Conservation (phyloP, 2,329 filamentous ascomycete species). For the Sarocladium brachiariae region DNA sequence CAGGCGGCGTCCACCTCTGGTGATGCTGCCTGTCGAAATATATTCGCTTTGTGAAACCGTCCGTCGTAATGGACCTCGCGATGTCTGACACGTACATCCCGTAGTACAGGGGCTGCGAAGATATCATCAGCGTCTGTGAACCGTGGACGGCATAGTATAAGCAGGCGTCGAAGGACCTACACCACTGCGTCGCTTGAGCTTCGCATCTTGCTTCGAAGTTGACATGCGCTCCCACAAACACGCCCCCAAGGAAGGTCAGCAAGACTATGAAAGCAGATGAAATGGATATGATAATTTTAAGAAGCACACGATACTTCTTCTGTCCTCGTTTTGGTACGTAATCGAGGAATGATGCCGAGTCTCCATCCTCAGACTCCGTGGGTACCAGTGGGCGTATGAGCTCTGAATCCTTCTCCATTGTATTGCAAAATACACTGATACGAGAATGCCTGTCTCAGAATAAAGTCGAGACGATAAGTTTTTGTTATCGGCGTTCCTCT, state of each 20-base stretch:
- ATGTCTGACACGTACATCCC: slow-evolving; percentile 27
- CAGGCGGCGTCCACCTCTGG: slow-evolving; percentile 52
- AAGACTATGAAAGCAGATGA: background rate
- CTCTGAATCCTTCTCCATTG: slow-evolving; percentile 6
- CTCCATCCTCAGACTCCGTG: background rate
- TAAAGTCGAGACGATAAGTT: too few species aligned
- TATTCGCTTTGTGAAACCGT: slow-evolving; percentile 45
- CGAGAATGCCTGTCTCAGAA: too few species aligned
- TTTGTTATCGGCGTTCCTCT: too few species aligned
- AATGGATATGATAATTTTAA: background rate
- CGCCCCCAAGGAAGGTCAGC: background rate
- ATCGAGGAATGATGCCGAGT: background rate
- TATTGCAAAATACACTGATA: too few species aligned
- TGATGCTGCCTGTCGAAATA: slow-evolving; percentile 42
- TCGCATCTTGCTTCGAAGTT: slow-evolving; percentile 17
- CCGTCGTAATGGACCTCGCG: slow-evolving; percentile 43
- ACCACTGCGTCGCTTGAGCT: slow-evolving; percentile 29
- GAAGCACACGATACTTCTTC: background rate
- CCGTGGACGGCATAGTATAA: background rate
- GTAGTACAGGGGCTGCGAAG: slow-evolving; percentile 26
- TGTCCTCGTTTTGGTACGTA: background rate
- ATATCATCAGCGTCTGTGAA: background rate
- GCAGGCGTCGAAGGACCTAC: slow-evolving; percentile 19
- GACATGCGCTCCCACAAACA: slow-evolving; percentile 2
- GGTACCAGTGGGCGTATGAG: background rate